A percentile compares a stretch with the other conserved stretches of the same genome.
These are phyloP conservation scores for Cephalotrichum gorgonifer DNA, from an alignment of 2,329 filamentous ascomycete species.

Conservation along the genomic window DNA sequence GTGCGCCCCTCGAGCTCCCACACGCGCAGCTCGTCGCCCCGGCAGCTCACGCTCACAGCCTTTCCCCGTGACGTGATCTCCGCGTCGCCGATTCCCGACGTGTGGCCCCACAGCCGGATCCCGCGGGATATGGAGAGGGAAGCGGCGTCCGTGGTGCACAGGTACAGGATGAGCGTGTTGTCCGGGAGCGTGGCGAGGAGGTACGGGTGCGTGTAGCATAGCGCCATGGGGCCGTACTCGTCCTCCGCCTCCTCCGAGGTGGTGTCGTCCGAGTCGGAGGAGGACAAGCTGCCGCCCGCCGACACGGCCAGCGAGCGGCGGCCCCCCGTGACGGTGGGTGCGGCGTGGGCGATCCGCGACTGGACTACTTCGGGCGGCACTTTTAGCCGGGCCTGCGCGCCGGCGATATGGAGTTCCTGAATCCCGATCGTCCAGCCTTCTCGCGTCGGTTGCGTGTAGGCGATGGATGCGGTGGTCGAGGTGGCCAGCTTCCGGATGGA, in stretches of 20 bases:
- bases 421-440: constrained; percentile 83
- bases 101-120: constrained; percentile 80
- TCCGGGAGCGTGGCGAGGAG: constrained; percentile 75
- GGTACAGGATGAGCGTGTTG: constrained; percentile 75
- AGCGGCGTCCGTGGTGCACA: constrained; percentile 63
- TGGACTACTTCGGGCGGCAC: constrained; percentile 17
- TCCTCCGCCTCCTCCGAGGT: constrained; percentile 9
- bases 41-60: constrained; percentile 76
- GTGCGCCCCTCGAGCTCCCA: constrained; percentile 79
- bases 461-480: constrained; percentile 70
- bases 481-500: constrained; percentile 60
- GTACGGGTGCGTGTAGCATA: constrained; percentile 73
- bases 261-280: constrained; percentile 6
- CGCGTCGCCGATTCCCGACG: constrained; percentile 76
- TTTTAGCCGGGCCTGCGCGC: constrained; percentile 9
- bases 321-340: constrained; percentile 18
- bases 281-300: constrained; percentile 2
- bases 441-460: constrained; percentile 70
- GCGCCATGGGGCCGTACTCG: constrained; percentile 42
- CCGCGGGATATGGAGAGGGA: constrained; percentile 61
- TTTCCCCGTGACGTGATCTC: constrained; percentile 78
- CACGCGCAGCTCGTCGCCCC: constrained; percentile 70
- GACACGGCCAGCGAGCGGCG: constrained; percentile 8
- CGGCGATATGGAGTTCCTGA: constrained; percentile 67
- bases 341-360: constrained; percentile 24